These are phyloP conservation scores for Mycena maculata DNA, from an alignment of 768 basidiomycete genomes.

Conservation along the genomic window DNA sequence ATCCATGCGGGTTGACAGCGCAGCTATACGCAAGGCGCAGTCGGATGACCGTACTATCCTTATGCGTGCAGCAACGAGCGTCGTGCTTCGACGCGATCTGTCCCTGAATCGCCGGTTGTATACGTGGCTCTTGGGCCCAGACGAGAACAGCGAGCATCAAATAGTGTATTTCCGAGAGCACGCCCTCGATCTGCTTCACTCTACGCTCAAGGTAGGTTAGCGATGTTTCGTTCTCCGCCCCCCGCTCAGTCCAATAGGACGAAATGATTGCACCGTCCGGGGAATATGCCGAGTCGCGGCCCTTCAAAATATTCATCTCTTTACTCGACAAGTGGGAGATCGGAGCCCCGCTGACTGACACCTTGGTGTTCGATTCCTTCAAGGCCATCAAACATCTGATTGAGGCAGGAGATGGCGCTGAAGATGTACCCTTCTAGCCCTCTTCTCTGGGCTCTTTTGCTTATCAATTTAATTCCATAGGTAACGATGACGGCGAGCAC, in stretches of 20 bases:
- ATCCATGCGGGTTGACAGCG: constrained; percentile 78
- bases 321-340: constrained; percentile 98
- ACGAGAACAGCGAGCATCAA: constrained; percentile 82
- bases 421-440: constrained; percentile 61
- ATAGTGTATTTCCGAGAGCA: constrained; percentile 74
- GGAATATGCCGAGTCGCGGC: constrained; percentile 82
- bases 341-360: constrained; percentile 82
- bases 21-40: constrained; percentile 75
- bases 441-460: background rate
- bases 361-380: constrained; percentile 83
- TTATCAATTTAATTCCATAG: constrained; percentile 49
- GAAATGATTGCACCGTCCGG: constrained; percentile 82
- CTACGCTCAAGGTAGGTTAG: constrained; percentile 73
- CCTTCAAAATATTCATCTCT: constrained; percentile 97
- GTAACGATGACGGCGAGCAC: constrained; percentile 86
- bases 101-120: constrained; percentile 94
- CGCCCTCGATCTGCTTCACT: constrained; percentile 75
- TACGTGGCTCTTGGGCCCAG: constrained; percentile 90
- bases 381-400: constrained; percentile 72
- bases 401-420: constrained; percentile 62
- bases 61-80: constrained; percentile 86
- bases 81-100: constrained; percentile 92
- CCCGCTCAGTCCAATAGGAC: constrained; percentile 56
- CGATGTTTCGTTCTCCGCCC: constrained; percentile 2
- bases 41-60: constrained; percentile 82